Conservation (phyloP, 495 filamentous ascomycete species). For the Patellaria atrata region DNA sequence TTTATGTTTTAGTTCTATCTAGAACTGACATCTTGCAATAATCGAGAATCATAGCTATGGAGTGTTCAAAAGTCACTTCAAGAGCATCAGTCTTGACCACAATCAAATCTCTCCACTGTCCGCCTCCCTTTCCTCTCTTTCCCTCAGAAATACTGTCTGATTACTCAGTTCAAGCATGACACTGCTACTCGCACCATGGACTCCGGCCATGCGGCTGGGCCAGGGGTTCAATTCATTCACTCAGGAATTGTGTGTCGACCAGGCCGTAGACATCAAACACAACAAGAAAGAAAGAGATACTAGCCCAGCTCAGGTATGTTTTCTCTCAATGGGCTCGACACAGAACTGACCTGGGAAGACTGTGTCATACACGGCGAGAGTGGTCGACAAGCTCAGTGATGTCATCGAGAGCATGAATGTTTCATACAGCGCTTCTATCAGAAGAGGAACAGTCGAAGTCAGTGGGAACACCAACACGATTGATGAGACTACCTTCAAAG, state of each 20-base stretch:
- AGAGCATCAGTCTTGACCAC: too few relatives aligned
- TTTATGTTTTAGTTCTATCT: too few relatives aligned
- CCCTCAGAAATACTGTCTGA: too few relatives aligned
- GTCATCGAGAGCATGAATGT: constrained; percentile 28
- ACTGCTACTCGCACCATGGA: constrained; percentile 4
- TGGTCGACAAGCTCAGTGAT: constrained; percentile 27
- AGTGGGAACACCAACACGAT: constrained; percentile 25
- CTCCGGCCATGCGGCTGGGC: constrained; percentile 7
- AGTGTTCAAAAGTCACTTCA: too few relatives aligned
- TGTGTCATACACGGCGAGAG: constrained; percentile 25
- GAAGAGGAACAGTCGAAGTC: constrained; percentile 26
- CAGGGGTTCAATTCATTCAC: constrained; percentile 21
- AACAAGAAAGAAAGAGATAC: too few relatives aligned
- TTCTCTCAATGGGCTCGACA: too few relatives aligned
- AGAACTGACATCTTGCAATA: too few relatives aligned
- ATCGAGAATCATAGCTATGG: too few relatives aligned
- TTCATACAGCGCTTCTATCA: constrained; percentile 23
- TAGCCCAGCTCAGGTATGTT: too few relatives aligned
- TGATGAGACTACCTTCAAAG: constrained; percentile 26
- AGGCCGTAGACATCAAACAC: constrained; percentile 8
- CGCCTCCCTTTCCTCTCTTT: too few relatives aligned
- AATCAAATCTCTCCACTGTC: too few relatives aligned
- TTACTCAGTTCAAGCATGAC: constrained; percentile 1
- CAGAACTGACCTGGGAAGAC: neutral
- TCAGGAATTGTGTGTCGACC: constrained; percentile 19